These are phyloP conservation scores for Pythium monospermum DNA, from an alignment of 352 stramenopile species.

Conservation along the genomic window DNA sequence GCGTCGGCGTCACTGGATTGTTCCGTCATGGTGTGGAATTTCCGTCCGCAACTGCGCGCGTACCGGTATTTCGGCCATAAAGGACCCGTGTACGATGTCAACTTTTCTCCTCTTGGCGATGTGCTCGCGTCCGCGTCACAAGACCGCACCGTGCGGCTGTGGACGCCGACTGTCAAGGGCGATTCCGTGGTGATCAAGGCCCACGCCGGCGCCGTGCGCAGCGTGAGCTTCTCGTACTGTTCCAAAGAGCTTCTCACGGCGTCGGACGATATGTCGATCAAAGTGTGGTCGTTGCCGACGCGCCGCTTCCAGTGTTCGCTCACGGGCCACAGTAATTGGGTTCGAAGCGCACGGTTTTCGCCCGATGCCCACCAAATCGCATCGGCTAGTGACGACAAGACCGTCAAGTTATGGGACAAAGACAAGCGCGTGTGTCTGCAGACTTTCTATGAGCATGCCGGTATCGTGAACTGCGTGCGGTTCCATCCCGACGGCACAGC, in stretches of 20 bases:
- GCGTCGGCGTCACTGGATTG: conserved; percentile 72
- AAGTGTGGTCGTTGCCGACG: conserved; percentile 82
- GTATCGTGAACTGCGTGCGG: conserved; percentile 70
- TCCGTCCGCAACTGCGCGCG: conserved; percentile 71
- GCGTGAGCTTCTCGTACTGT: conserved; percentile 82
- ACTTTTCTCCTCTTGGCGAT: conserved; percentile 76
- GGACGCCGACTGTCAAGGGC: conserved; percentile 79
- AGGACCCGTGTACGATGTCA: conserved; percentile 69
- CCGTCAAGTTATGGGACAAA: conserved; percentile 90
- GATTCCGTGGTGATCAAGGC: conserved; percentile 68
- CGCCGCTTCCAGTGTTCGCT: conserved; percentile 85
- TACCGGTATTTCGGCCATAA: conserved; percentile 80
- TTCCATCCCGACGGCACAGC: conserved; percentile 86
- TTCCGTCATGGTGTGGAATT: conserved; percentile 91
- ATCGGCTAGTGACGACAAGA: conserved; percentile 90
- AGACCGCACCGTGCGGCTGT: conserved; percentile 89
- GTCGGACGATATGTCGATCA: conserved; percentile 92
- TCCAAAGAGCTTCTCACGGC: conserved; percentile 78
- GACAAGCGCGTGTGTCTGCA: conserved; percentile 60
- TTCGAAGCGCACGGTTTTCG: conserved; percentile 82
- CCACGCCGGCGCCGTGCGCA: conserved; percentile 62
- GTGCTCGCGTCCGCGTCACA: conserved; percentile 85
- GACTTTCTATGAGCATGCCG: conserved; percentile 87
- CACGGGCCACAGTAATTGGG: conserved; percentile 91
- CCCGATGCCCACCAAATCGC: conserved; percentile 58